These are phyloP conservation scores for Aspergillus amoenus DNA, from an alignment of 2,329 filamentous ascomycete species.

Conservation along the genomic window DNA sequence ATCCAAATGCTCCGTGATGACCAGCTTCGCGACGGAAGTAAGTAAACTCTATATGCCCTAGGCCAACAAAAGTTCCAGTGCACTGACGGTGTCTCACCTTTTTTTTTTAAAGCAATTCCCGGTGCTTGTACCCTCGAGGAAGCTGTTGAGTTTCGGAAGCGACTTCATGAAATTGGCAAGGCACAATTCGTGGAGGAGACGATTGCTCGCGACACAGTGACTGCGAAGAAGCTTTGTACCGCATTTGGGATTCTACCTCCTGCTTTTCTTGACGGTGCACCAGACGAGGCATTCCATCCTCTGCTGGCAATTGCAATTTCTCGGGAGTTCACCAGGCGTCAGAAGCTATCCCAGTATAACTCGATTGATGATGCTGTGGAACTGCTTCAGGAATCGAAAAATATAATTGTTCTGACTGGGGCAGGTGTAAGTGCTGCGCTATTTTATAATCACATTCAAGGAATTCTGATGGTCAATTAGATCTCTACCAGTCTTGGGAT, in stretches of 20 bases:
- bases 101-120: constrained; percentile 34
- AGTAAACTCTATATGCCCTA: constrained; percentile 34
- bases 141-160: constrained; percentile 64
- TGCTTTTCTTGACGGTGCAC: constrained; percentile 66
- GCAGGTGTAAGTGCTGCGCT: constrained; percentile 60
- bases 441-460: background rate
- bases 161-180: constrained; percentile 74
- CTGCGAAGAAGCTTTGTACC: constrained; percentile 78
- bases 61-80: background rate
- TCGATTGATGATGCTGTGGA: constrained; percentile 81
- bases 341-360: constrained; percentile 78
- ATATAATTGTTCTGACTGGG: constrained; percentile 91
- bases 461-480: constrained; percentile 24
- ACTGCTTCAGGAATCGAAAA: constrained; percentile 70
- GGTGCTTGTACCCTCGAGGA: constrained; percentile 67
- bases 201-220: constrained; percentile 66
- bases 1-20: constrained; percentile 60
- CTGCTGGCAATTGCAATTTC: constrained; percentile 75
- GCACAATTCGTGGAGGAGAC: constrained; percentile 73
- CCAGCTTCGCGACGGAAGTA: constrained; percentile 46
- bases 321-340: constrained; percentile 76
- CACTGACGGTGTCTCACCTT: background rate
- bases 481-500: constrained; percentile 97
- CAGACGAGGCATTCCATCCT: constrained; percentile 73
- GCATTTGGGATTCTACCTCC: constrained; percentile 80